Evolutionary conservation across 106 monocot species (phyloP).

Genomic region (Posidonia australis): DNA sequence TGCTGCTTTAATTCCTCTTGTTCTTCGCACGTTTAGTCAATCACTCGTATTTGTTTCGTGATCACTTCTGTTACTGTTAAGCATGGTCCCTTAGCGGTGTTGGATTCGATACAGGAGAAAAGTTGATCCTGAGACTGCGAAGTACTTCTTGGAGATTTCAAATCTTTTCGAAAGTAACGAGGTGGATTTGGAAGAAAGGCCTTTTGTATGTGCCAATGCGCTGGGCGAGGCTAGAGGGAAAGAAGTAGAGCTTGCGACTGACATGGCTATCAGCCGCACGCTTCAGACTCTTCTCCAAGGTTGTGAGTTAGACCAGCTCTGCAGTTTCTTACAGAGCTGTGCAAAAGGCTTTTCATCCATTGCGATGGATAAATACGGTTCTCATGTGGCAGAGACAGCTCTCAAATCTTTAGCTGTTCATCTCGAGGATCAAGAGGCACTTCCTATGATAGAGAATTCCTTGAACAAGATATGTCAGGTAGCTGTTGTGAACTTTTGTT

Average conservation of each 20-base stretch:
- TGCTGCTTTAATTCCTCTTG: background rate
- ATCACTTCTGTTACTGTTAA: background rate
- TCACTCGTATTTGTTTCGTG: background rate
- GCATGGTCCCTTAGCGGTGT: background rate
- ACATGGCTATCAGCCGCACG: constrained; percentile 60
- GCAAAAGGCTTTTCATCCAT: constrained; percentile 39
- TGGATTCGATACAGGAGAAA: constrained; percentile 38
- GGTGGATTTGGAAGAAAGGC: constrained; percentile 58
- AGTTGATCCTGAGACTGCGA: constrained; percentile 77
- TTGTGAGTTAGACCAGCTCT: constrained; percentile 78
- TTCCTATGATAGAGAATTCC: constrained; percentile 49
- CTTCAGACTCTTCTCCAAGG: constrained; percentile 70
- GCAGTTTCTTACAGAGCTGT: constrained; percentile 47
- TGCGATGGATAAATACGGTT: constrained; percentile 70
- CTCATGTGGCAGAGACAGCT: constrained; percentile 87
- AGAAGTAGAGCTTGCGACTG: constrained; percentile 79
- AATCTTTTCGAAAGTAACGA: constrained; percentile 53
- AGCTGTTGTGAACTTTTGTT: background rate
- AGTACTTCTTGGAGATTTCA: constrained; percentile 74
- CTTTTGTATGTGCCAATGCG: constrained; percentile 64
- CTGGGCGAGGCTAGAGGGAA: constrained; percentile 80
- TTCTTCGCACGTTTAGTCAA: background rate
- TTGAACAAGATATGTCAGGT: constrained; percentile 72
- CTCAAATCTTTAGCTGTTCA: constrained; percentile 50
- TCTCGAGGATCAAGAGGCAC: constrained; percentile 45